Base-by-base conservation (phyloP, 441 rosid species). In the Erodium moschatum region DNA sequence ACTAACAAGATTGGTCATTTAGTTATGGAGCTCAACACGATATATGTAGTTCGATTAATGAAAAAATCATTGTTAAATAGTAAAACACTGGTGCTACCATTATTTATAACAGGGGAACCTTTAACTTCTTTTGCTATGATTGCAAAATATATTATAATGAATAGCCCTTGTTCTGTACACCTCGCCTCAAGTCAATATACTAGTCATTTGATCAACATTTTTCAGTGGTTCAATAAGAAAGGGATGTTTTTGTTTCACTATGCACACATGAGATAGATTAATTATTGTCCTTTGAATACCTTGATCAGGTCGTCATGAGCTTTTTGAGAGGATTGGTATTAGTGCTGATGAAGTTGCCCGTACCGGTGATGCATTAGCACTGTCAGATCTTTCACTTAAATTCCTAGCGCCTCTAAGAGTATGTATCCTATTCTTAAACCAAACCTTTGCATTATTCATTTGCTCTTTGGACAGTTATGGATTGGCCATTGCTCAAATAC, bases 381-480 rank as follows among this genome's bases (percentile, higher is more conserved):
- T 90, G 42, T 78, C 92, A 16, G 97, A 90, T 69, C 74, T 86
- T 73, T 76, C 90, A 1, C 79, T 90, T 65, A 88, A 88, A 76
- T 87, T 83, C 77, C 85, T 88, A 4, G 81, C 84, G 61, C 92
- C 94, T 64, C 78, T 88, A 69, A 85, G 85, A 18, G 97, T 87
- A 85, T 65, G 81, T 24, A 48, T 62, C 38, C 74, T 2, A 63
- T 72, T 66, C 65, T 16, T 52, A 20, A 27, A 40, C 31, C 16
- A 66, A 64, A 42, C 40, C 31, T 19, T 52, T 16, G 35, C 66
- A 24, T 64, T n/a, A 27, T 64, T 11, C 19, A 64, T 9, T 29
- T 29, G 7, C 31, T 64, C 1, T 20, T 33, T 24, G 40, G 48
- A 42, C 48, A 8, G 12, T 13, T 42, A 42, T 42, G 48, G 6